Evolutionary conservation across 768 basidiomycete genomes (phyloP).

Genomic region (Omphalotus guepiniiformis): DNA sequence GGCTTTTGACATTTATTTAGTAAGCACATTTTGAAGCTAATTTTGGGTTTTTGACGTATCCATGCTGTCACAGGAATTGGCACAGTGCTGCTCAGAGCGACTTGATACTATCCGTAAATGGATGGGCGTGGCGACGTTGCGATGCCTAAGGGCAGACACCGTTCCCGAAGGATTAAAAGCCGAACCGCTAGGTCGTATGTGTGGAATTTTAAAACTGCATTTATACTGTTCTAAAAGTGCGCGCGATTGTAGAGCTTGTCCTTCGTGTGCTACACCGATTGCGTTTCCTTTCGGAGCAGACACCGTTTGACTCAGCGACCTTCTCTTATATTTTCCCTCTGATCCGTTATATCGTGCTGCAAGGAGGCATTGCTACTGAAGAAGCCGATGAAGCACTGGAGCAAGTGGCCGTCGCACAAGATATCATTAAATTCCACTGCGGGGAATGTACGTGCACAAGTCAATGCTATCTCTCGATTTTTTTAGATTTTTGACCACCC

Average conservation of each 20-base stretch:
- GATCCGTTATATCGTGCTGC: conserved; percentile 58
- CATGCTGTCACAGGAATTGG: conserved; percentile 47
- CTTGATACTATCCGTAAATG: conserved; percentile 64
- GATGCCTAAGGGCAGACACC: conserved; percentile 59
- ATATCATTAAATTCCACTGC: conserved; percentile 66
- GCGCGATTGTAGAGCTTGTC: conserved; percentile 68
- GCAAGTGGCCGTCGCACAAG: conserved; percentile 73
- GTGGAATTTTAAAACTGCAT: not conserved
- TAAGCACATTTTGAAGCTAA: too few species aligned
- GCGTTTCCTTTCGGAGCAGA: conserved; percentile 74
- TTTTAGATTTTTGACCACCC: conserved; percentile 3
- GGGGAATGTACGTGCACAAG: conserved; percentile 63
- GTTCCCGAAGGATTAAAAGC: conserved; percentile 70
- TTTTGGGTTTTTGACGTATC: not conserved
- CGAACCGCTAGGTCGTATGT: conserved; percentile 65
- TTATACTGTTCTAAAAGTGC: not conserved
- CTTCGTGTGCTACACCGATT: conserved; percentile 84
- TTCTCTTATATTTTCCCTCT: conserved; percentile 81
- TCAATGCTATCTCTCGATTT: not conserved
- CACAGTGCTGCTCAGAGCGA: conserved; percentile 69
- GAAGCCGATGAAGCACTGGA: conserved; percentile 73
- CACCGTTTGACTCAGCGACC: conserved; percentile 80
- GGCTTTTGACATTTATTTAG: conserved; percentile 78
- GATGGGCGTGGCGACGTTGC: conserved; percentile 80
- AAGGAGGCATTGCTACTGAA: conserved; percentile 61